A percentile compares a stretch with the other conserved stretches of the same genome.
phyloP scores from a whole-genome alignment of 192 early-diverging fungal species.

The Coemansia umbellata region DNA sequence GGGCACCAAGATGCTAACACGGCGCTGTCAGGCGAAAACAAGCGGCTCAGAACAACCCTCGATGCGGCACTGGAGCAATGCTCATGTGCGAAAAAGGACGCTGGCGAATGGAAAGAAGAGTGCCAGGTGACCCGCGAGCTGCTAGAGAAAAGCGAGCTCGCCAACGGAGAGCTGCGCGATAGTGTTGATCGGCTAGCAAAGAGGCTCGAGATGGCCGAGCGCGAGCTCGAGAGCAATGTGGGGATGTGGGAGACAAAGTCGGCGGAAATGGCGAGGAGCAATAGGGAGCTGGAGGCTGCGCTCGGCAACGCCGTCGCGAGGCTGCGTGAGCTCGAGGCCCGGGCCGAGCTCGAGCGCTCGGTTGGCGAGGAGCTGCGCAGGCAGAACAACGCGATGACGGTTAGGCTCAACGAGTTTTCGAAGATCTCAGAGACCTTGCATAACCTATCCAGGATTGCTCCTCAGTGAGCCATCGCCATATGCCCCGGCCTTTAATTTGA shows the following conservation, averaged over 20 bases:
- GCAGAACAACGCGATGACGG: conserved; percentile 9
- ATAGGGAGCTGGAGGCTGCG: conserved; percentile 17
- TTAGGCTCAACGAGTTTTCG: conserved; percentile 25
- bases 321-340: conserved; percentile 25
- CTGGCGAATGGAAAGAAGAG: conserved; percentile 20
- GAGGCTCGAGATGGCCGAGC: conserved; percentile 1
- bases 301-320: conserved; percentile 30
- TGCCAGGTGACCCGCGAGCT: conserved; percentile 4
- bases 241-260: background rate
- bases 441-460: conserved; percentile 4
- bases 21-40: background rate
- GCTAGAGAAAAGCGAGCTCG: conserved; percentile 6
- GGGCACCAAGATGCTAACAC: background rate
- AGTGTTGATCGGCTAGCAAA: conserved; percentile 1
- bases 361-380: conserved; percentile 10
- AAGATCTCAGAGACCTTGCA: conserved; percentile 24
- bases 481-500: no score
- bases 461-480: background rate
- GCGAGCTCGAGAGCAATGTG: background rate
- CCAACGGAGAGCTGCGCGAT: background rate
- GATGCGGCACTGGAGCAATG: background rate
- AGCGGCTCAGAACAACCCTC: background rate
- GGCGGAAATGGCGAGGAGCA: conserved; percentile 6
- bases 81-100: conserved; percentile 21
- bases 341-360: conserved; percentile 12